phyloP scores from a whole-genome alignment of 2,329 filamentous ascomycete genomes.

The Penicillium sumatraense region DNA sequence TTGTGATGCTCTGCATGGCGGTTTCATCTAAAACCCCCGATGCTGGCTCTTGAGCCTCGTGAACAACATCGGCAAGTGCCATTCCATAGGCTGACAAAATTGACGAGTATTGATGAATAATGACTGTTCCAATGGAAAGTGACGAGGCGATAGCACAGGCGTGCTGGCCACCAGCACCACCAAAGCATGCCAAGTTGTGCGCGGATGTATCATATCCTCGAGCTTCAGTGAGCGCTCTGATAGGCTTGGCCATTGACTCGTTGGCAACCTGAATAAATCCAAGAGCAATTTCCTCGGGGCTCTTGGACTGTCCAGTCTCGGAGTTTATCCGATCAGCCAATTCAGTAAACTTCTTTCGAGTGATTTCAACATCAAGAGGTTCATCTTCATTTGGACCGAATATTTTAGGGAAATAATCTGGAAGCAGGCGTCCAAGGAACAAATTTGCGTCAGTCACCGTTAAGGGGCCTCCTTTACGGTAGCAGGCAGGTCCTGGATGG shows the following conservation, averaged over 20 bases:
- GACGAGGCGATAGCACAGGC: slow-evolving; percentile 48
- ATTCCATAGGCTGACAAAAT: slow-evolving; percentile 53
- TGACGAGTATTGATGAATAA: slow-evolving; percentile 51
- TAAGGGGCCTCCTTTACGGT: slow-evolving; percentile 84
- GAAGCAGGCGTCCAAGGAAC: slow-evolving; percentile 80
- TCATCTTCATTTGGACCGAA: background rate
- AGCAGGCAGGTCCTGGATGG: slow-evolving; percentile 88
- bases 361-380: slow-evolving; percentile 75
- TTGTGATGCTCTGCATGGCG: slow-evolving; percentile 21
- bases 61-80: slow-evolving; percentile 46
- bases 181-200: slow-evolving; percentile 36
- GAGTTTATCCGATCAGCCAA: slow-evolving; percentile 76
- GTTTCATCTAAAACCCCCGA: slow-evolving; percentile 22
- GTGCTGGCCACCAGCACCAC: slow-evolving; percentile 44
- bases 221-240: slow-evolving; percentile 85
- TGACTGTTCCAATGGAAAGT: slow-evolving; percentile 46
- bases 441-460: slow-evolving; percentile 93
- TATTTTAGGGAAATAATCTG: slow-evolving; percentile 83
- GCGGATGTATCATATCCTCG: slow-evolving; percentile 67
- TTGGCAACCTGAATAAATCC: slow-evolving; percentile 45
- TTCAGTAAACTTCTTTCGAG: slow-evolving; percentile 72
- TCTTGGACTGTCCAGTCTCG: slow-evolving; percentile 56
- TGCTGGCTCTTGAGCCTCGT: slow-evolving; percentile 30
- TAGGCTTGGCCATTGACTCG: slow-evolving; percentile 64
- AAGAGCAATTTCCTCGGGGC: slow-evolving; percentile 59